A percentile compares a stretch with the other conserved stretches of the same genome.
Conservation (phyloP, 1,284 basidiomycete genomes). For the Xerocomus minutiporus region DNA sequence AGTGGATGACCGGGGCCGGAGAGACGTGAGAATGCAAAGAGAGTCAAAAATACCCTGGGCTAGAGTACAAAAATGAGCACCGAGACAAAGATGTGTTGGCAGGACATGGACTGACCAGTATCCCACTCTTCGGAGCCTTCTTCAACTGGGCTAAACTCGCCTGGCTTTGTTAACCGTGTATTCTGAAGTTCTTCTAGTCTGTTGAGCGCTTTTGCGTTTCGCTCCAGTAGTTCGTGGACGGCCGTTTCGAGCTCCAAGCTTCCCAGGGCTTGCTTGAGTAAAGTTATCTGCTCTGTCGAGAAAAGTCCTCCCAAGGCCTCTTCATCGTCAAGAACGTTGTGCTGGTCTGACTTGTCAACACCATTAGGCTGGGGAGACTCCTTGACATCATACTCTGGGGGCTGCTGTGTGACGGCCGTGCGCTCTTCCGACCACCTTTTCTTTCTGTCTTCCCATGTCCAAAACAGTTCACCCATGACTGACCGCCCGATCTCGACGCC, state of each 20-base stretch:
- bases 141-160: constrained; percentile 48
- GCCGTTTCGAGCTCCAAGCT: constrained; percentile 61
- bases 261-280: constrained; percentile 54
- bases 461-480: constrained; percentile 56
- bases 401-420: constrained; percentile 9
- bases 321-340: constrained; percentile 19
- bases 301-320: constrained; percentile 50
- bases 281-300: constrained; percentile 47
- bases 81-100: background rate
- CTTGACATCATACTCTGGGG: background rate
- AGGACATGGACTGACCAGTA: constrained; percentile 47
- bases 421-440: constrained; percentile 23
- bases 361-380: constrained; percentile 12
- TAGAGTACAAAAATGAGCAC: constrained; percentile 31
- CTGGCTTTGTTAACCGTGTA: constrained; percentile 44
- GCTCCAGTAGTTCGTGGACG: constrained; percentile 60
- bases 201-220: constrained; percentile 57
- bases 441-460: constrained; percentile 39
- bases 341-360: constrained; percentile 6
- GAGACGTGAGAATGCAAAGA: constrained; percentile 58
- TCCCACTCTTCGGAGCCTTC: constrained; percentile 76
- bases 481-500: constrained; percentile 59
- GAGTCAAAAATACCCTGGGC: constrained; percentile 72
- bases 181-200: constrained; percentile 63
- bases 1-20: constrained; percentile 57